Evolutionary conservation across 1,284 basidiomycete genomes (phyloP).

Genomic region (Cutaneotrichosporon mucoides): DNA sequence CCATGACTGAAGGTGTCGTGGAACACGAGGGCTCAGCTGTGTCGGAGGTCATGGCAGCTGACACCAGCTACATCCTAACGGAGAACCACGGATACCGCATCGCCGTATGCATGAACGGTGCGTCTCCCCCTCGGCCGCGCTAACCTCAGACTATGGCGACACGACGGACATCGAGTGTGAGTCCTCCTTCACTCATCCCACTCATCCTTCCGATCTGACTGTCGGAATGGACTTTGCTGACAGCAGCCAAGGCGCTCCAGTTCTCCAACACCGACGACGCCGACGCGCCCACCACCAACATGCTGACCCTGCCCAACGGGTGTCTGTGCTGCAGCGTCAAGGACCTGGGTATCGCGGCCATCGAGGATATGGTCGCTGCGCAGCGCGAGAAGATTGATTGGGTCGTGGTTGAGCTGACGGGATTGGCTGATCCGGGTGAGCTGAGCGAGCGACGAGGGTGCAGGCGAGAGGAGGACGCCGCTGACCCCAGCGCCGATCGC

Average conservation of each 20-base stretch:
- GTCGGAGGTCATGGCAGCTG: background rate
- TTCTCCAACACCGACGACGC: constrained; percentile 57
- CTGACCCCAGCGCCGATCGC: constrained; percentile 60
- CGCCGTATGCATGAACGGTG: constrained; percentile 91
- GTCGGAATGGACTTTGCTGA: background rate
- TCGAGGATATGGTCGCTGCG: constrained; percentile 64
- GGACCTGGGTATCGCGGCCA: constrained; percentile 81
- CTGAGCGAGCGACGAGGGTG: background rate
- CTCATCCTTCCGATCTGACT: background rate
- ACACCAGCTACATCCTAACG: constrained; percentile 71
- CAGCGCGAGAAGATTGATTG: constrained; percentile 78
- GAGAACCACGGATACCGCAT: constrained; percentile 89
- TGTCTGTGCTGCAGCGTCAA: constrained; percentile 93
- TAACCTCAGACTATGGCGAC: constrained; percentile 48
- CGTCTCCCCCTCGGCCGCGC: constrained; percentile 4
- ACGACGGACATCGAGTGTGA: constrained; percentile 52
- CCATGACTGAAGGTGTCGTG: too few relatives aligned
- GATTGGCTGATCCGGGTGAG: constrained; percentile 82
- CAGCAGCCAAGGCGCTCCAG: constrained; percentile 37
- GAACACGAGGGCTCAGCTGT: too few relatives aligned
- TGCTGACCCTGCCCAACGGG: constrained; percentile 85
- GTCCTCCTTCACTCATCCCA: constrained; percentile 1
- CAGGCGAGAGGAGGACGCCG: background rate
- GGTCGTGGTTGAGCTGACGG: constrained; percentile 88
- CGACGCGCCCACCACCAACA: constrained; percentile 46